Evolutionary conservation across 768 basidiomycete species (phyloP).

Genomic region (Mycena haematopus): DNA sequence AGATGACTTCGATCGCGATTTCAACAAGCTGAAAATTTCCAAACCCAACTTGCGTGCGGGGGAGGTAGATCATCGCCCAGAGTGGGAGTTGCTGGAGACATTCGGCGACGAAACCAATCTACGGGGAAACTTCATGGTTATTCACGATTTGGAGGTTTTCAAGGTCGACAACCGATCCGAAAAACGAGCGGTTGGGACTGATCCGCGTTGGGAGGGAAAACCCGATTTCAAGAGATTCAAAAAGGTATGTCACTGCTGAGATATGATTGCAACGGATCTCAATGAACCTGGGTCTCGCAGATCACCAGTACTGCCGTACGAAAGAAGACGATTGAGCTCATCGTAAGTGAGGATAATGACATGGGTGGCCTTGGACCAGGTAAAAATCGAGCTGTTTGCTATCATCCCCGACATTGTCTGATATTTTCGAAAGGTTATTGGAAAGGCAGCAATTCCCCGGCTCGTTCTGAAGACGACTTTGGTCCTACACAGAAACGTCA

Average conservation of each 20-base stretch:
- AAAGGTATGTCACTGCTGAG: conserved; percentile 50
- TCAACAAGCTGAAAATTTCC: conserved; percentile 76
- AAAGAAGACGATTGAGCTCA: conserved; percentile 54
- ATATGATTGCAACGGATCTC: conserved; percentile 1
- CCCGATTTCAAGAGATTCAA: conserved; percentile 84
- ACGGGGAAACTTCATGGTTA: conserved; percentile 82
- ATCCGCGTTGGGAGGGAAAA: conserved; percentile 52
- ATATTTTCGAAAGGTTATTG: conserved; percentile 55
- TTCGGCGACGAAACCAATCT: conserved; percentile 68
- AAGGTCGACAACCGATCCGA: conserved; percentile 37
- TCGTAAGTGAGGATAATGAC: conserved; percentile 57
- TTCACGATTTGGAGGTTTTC: conserved; percentile 68
- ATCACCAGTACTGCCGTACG: conserved; percentile 18
- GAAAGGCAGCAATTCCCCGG: conserved; percentile 48
- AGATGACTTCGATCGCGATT: conserved; percentile 79
- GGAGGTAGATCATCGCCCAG: conserved; percentile 49
- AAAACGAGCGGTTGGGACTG: conserved; percentile 31
- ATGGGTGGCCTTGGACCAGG: conserved; percentile 60
- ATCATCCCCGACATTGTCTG: conserved; percentile 10
- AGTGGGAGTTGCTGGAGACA: conserved; percentile 67
- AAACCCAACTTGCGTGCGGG: conserved; percentile 61
- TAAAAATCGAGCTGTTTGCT: conserved; percentile 35
- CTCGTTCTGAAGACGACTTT: conserved; percentile 30
- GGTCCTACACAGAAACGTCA: conserved; percentile 31
- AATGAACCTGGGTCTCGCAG: conserved; percentile 1